Evolutionary conservation across 192 early-diverging fungal genomes (phyloP).

Genomic region (Chytriomyces sp.): DNA sequence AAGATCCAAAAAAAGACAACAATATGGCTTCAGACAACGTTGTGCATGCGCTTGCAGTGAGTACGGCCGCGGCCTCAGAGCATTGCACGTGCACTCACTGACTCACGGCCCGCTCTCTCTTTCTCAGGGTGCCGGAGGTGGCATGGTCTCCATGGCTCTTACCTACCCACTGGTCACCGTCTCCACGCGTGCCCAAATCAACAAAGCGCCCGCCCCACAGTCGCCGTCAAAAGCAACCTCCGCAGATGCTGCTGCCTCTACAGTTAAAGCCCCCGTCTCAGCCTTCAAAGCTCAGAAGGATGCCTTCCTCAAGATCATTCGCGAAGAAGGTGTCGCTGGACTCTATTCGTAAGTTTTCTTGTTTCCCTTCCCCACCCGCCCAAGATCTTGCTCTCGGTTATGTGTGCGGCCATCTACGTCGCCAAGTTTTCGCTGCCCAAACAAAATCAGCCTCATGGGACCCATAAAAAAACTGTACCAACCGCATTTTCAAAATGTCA

Average conservation of each 20-base stretch:
- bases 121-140: conserved; percentile 50
- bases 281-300: conserved; percentile 62
- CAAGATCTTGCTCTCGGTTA: too few relatives aligned
- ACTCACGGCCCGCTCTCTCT: not conserved
- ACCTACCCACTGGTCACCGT: conserved; percentile 82
- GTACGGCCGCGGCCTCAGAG: conserved; percentile 15
- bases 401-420: too few relatives aligned
- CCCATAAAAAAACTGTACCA: conserved; percentile 18
- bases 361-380: too few relatives aligned
- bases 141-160: conserved; percentile 75
- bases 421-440: too few relatives aligned
- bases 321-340: conserved; percentile 84
- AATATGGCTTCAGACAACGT: conserved; percentile 58
- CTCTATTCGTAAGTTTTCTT: conserved; percentile 79
- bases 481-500: conserved; percentile 1
- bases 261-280: not conserved
- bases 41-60: conserved; percentile 62
- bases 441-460: not conserved
- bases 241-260: not conserved
- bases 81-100: not conserved
- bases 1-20: too few relatives aligned
- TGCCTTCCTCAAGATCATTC: conserved; percentile 85
- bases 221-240: not conserved
- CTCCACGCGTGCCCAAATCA: conserved; percentile 55
- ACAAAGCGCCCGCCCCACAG: conserved; percentile 32